Evolutionary conservation across 257 asterid species (phyloP), one percentile per base, ranked within the genome.

Genomic region (Salvia rosmarinus): DNA sequence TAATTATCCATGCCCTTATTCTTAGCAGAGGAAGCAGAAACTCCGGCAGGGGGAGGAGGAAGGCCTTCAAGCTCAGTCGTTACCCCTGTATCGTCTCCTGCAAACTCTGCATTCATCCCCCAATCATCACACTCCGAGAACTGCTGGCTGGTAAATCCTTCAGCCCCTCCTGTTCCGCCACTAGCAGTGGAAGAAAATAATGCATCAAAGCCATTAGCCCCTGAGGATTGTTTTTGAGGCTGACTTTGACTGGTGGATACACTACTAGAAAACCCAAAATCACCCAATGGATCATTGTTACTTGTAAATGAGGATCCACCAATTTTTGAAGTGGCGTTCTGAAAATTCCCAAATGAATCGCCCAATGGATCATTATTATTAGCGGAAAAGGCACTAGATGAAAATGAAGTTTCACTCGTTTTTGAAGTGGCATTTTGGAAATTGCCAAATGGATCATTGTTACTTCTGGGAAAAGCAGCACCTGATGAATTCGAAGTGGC

Each of bases 41-140:
- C 88, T 42, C 97, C 97, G 2, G 89, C 37, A 88, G 86, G 96
- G 19, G 98, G 98, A 23, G 97, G 96, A 52, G 98, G 96, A 74
- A 95, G 96, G 46, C 97, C 98, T 60, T 95, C 99, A 47, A 91
- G 84, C 83, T 95, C 97, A 60, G 92, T 91, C 11, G 96, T 89
- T 19, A 85, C 90, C 57, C 86, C 81, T 6, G 68, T 20, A 72
- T 82, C 92, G 37, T 85, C 60, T 64, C 84, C 90, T 40, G 68
- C 88, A 65, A 85, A 85, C 50, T 84, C 90, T 0, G 84, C 56
- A 61, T 81, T 79, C 13, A 85, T 39, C 23, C 94, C 96, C 98
- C 96, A 89, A 78, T 79, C 95, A 75, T 84, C 87, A 28, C 64
- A 85, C 69, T 79, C 91, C 0, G 89, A 58, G 74, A 85, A 85